phyloP scores from a whole-genome alignment of 305 asterid genomes.

The Fraxinus dipetala region DNA sequence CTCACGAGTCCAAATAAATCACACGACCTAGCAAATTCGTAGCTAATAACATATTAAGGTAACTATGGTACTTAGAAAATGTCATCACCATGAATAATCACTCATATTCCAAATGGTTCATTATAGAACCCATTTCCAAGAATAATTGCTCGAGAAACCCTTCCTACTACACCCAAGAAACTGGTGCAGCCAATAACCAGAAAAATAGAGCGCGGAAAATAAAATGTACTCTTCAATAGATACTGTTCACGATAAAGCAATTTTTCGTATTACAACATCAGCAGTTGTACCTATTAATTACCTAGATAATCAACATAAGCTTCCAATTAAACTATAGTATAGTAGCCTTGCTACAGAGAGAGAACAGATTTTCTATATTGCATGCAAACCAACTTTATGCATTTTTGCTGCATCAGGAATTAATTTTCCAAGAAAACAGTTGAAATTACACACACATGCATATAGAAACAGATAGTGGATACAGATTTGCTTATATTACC shows the following conservation, averaged over 20 bases:
- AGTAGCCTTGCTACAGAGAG: neutral
- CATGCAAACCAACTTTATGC: neutral
- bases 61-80: neutral
- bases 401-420: neutral
- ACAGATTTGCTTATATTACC: neutral
- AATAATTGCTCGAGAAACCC: neutral
- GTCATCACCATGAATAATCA: neutral
- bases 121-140: neutral
- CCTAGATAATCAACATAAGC: neutral
- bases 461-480: neutral
- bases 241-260: neutral
- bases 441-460: neutral
- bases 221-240: neutral
- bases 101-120: neutral
- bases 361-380: neutral
- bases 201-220: neutral
- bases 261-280: neutral
- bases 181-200: neutral
- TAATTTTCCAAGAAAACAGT: neutral
- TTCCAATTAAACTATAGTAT: neutral
- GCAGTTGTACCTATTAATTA: neutral
- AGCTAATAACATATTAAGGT: neutral
- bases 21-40: neutral
- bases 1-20: neutral
- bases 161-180: neutral